A percentile compares a stretch with the other conserved stretches of the same genome.
phyloP scores from a whole-genome alignment of 306 rosid species.

The Dalbergia oliveri region DNA sequence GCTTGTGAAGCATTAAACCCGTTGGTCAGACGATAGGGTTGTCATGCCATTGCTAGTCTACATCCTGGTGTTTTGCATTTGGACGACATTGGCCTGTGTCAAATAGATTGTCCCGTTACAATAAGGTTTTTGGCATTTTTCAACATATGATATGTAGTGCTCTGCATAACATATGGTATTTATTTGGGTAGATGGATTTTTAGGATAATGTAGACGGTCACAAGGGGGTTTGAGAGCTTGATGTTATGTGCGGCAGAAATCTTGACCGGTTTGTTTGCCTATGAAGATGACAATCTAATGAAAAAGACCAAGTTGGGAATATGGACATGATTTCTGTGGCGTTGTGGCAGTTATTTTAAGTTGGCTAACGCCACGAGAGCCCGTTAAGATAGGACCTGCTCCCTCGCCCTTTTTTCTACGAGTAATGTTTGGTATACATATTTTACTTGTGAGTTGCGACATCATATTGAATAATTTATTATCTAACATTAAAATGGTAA shows the following conservation, averaged over 20 bases:
- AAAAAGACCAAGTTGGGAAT: neutral
- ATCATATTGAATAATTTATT: too few species aligned
- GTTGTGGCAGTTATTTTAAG: slow-evolving; percentile 16
- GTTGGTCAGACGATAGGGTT: slow-evolving; percentile 36
- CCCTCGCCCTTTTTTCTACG: too few species aligned
- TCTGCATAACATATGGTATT: slow-evolving; percentile 22
- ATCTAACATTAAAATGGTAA: too few species aligned
- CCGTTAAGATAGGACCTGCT: neutral
- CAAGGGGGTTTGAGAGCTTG: neutral
- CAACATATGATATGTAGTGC: neutral
- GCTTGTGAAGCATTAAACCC: slow-evolving; percentile 26
- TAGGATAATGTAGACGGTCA: slow-evolving; percentile 30
- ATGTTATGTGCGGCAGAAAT: slow-evolving; percentile 6
- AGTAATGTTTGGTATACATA: too few species aligned
- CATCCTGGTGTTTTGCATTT: slow-evolving; percentile 41
- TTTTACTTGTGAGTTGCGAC: too few species aligned
- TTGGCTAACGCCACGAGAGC: slow-evolving; percentile 7
- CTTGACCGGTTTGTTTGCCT: slow-evolving; percentile 22
- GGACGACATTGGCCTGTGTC: slow-evolving; percentile 36
- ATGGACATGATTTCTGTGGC: slow-evolving; percentile 3
- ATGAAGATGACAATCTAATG: slow-evolving; percentile 36
- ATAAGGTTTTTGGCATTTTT: slow-evolving; percentile 46
- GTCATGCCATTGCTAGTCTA: slow-evolving; percentile 35
- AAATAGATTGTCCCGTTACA: slow-evolving; percentile 41
- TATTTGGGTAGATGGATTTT: slow-evolving; percentile 27